Percentiles rank a stretch among this genome's conserved stretches.
phyloP scores from a whole-genome alignment of 306 rosid genomes.

The Fragaria vesca region DNA sequence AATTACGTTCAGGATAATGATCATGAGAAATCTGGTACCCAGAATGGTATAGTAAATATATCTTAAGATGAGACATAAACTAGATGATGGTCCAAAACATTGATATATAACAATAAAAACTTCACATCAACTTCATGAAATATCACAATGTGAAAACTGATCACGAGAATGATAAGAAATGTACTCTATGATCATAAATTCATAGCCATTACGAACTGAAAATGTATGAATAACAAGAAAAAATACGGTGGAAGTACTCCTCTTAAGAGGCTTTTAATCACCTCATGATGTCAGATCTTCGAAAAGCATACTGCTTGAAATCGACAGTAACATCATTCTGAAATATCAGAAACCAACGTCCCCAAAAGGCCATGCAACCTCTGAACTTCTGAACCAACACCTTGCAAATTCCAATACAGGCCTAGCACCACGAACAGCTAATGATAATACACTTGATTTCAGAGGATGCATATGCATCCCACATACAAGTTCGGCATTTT shows the following conservation, averaged over 20 bases:
- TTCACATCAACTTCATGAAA: background rate
- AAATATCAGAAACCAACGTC: background rate
- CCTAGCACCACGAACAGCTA: background rate
- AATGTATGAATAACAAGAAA: background rate
- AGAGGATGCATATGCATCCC: background rate
- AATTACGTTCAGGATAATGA: background rate
- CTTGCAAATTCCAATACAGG: background rate
- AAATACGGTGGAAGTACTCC: background rate
- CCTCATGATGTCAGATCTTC: background rate
- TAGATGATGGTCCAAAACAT: background rate
- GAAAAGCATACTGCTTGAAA: background rate
- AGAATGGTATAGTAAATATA: too few species aligned
- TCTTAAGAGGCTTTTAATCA: background rate
- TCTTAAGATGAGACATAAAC: too few species aligned
- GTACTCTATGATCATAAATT: background rate
- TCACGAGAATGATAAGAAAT: background rate
- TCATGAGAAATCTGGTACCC: background rate
- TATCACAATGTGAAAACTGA: background rate
- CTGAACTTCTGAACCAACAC: background rate
- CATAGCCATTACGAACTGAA: background rate
- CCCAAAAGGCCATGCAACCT: background rate
- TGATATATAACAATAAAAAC: background rate
- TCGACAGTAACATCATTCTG: background rate
- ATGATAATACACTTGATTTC: background rate
- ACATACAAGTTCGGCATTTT: background rate